Evolutionary conservation across 805 yeast genomes (phyloP), one percentile per base, ranked within the genome.

Genomic region (Schwanniomyces pseudopolymorphus): DNA sequence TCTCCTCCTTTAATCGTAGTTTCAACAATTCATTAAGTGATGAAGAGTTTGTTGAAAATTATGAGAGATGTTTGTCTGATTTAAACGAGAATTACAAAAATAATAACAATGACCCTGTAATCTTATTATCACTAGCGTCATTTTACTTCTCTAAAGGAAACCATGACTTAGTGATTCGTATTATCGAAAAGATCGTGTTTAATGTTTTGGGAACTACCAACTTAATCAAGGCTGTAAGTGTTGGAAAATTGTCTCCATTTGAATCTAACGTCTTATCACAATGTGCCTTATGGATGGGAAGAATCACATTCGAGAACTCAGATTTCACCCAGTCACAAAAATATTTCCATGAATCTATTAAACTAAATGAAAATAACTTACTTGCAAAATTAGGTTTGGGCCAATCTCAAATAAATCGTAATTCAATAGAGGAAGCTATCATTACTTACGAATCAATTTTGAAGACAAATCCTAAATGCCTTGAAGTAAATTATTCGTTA

Each of bases 351-450:
- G 88, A 82, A 48, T 81, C 97, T 5, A 76, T 81, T 35, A 82
- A 81, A 50, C 68, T 77, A 31, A 82, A 86, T 58, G 87, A 83
- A 33, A 74, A 69, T 41, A 87, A 87, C 55, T 58, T 84, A 3
- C 74, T 86, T 17, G 84, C 97, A 0, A 82, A 82, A 53, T 71
- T 91, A 45, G 98, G 97, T 25, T 77, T 87, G 47, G 96, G 95
- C 1, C 95, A 89, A 63, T 79, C 96, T 2, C 90, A 89, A 60
- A 78, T 85, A 44, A 76, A 82, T 44, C 84, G 91, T 60, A 84
- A 84, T 40, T 80, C 86, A 35, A 61, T 79, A 9, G 90, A 88
- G 56, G 97, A 91, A 61, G 94, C 98, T 10, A 81, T 86, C 53
- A 77, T 91, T 52, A 83, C 96, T 0, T 87, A 89, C 58, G 98